Conservation (phyloP, 192 early-diverging fungal genomes). For the Entomortierella lignicola region DNA sequence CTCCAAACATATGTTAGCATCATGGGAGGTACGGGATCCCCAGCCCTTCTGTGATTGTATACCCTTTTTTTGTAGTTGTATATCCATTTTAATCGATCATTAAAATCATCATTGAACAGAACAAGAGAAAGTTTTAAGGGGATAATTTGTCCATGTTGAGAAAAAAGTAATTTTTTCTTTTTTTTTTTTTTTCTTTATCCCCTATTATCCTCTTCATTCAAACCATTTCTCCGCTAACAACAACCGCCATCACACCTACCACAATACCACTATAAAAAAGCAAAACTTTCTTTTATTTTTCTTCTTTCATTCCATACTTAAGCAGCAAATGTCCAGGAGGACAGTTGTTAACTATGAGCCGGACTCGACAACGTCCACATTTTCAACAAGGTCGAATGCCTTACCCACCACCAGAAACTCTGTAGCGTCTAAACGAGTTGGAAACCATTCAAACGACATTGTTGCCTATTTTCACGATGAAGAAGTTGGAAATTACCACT, state of each 20-base stretch:
- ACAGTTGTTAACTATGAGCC: conserved; percentile 30
- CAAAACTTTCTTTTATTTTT: too few relatives aligned
- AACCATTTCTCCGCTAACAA: too few relatives aligned
- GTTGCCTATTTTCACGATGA: conserved; percentile 84
- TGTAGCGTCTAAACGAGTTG: conserved; percentile 29
- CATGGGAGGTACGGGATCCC: conserved; percentile 36
- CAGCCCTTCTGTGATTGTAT: conserved; percentile 12
- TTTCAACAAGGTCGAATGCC: conserved; percentile 45
- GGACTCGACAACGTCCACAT: conserved; percentile 39
- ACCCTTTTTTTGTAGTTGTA: background rate
- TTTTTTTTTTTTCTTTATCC: too few relatives aligned
- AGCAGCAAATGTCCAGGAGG: conserved; percentile 33
- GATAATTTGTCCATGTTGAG: too few relatives aligned
- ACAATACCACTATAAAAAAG: too few relatives aligned
- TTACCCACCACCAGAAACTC: conserved; percentile 33
- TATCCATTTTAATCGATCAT: too few relatives aligned
- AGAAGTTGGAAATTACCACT: conserved; percentile 85
- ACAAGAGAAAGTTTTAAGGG: too few relatives aligned
- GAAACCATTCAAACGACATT: conserved; percentile 67
- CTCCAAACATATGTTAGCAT: conserved; percentile 72
- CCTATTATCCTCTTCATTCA: too few relatives aligned
- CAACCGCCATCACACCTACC: too few relatives aligned
- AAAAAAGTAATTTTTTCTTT: too few relatives aligned
- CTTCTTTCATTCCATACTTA: too few relatives aligned
- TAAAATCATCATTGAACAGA: too few relatives aligned